Evolutionary conservation across 352 stramenopile species (phyloP).

Genomic region (Globisporangium irregulare): DNA sequence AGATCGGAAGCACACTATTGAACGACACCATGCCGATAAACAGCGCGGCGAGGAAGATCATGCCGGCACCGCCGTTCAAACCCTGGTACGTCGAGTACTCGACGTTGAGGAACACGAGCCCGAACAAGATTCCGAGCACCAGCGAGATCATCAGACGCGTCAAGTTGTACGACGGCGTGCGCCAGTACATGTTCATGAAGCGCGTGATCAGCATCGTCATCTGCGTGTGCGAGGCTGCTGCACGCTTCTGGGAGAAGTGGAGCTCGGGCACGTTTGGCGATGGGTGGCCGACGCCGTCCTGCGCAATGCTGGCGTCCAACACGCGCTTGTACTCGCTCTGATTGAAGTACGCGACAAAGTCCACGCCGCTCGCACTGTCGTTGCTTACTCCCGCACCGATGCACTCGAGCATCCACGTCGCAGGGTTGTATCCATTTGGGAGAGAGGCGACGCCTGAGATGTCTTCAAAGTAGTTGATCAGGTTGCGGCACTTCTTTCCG

Average conservation of each 20-base stretch:
- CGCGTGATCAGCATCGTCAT: neutral
- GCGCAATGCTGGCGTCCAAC: neutral
- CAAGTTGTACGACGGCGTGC: slow-evolving; percentile 84
- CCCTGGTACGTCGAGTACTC: slow-evolving; percentile 49
- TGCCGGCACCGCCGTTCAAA: slow-evolving; percentile 54
- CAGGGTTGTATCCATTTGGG: slow-evolving; percentile 52
- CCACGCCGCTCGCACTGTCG: slow-evolving; percentile 3
- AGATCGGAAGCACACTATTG: slow-evolving; percentile 63
- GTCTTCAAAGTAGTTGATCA: slow-evolving; percentile 28
- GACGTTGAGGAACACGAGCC: slow-evolving; percentile 40
- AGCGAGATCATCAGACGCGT: slow-evolving; percentile 49
- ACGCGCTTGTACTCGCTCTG: slow-evolving; percentile 3
- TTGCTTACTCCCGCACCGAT: slow-evolving; percentile 42
- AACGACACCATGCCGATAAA: slow-evolving; percentile 78
- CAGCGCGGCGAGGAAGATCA: slow-evolving; percentile 26
- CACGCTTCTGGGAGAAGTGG: slow-evolving; percentile 1
- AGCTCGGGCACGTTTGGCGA: neutral
- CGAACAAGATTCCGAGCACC: slow-evolving; percentile 33
- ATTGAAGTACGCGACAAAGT: slow-evolving; percentile 10
- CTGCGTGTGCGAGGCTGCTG: neutral
- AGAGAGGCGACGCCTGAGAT: slow-evolving; percentile 21
- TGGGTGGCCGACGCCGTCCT: neutral
- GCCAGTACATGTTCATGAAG: slow-evolving; percentile 58
- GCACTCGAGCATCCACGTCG: slow-evolving; percentile 81
- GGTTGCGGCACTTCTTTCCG: slow-evolving; percentile 10